These are phyloP conservation scores for Xylariaceae sp. DNA, from an alignment of 2,329 filamentous ascomycete species.

Conservation along the genomic window DNA sequence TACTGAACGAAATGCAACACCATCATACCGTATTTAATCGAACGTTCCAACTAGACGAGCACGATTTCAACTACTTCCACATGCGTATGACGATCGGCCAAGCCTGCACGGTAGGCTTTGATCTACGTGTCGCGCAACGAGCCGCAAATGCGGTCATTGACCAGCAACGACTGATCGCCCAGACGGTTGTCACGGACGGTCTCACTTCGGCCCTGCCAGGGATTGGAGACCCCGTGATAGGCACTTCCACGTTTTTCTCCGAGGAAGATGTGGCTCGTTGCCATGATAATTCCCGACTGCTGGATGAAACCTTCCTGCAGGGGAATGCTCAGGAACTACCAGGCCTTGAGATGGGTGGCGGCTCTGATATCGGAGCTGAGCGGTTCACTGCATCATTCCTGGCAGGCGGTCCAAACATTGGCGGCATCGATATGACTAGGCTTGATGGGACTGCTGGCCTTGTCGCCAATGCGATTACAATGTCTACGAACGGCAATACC, in stretches of 20 bases:
- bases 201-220: conserved; percentile 14
- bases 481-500: background rate
- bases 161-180: background rate
- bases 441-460: conserved; percentile 24
- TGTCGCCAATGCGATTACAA: conserved; percentile 14
- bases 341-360: background rate
- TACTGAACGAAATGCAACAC: conserved; percentile 28
- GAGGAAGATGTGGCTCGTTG: conserved; percentile 11
- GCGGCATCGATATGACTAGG: conserved; percentile 23
- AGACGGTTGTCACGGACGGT: conserved; percentile 14
- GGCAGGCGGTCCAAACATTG: conserved; percentile 9
- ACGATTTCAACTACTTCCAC: background rate
- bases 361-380: background rate
- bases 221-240: conserved; percentile 1
- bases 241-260: conserved; percentile 14
- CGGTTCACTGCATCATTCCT: conserved; percentile 1
- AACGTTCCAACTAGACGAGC: background rate
- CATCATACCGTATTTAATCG: conserved; percentile 21
- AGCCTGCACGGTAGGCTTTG: conserved; percentile 11
- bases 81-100: conserved; percentile 17
- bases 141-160: conserved; percentile 3
- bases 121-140: conserved; percentile 17
- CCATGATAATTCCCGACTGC: background rate
- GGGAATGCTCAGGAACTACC: conserved; percentile 12
- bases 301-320: conserved; percentile 6